Evolutionary conservation across 169 alveolate genomes (phyloP), one percentile per base, ranked within the genome.

Genomic region (Eimeria maxima): DNA sequence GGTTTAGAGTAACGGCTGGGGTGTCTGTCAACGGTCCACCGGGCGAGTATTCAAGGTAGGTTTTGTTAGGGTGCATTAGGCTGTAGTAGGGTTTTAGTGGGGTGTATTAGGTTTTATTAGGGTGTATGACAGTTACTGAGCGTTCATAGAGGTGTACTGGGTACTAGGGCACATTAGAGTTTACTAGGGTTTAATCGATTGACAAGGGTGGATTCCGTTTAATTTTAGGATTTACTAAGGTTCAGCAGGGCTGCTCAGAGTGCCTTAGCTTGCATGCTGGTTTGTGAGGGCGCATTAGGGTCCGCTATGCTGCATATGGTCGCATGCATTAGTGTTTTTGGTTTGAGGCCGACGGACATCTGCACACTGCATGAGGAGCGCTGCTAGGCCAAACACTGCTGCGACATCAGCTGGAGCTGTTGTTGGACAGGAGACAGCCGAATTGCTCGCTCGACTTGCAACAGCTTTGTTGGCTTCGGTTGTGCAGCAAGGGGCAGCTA

Each of bases 311-410:
- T n/a, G n/a, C n/a, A n/a, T n/a, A n/a, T n/a, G n/a, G n/a, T n/a
- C n/a, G n/a, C n/a, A n/a, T n/a, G n/a, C n/a, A n/a, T 67, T 67
- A 67, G 55, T 45, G 29, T 57, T n/a, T 73, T 50, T 50, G n/a
- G n/a, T n/a, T n/a, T n/a, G n/a, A n/a, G n/a, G n/a, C n/a, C n/a
- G n/a, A 3, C 76, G 60, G 60, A 90, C 95, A 63, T 74, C 95
- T 42, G 78, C 95, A 42, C 89, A 73, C 60, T 45, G 83, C 95
- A 90, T 74, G 65, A 57, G 57, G 29, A 90, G 86, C 60, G 83
- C 88, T 13, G 95, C 95, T 29, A 90, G 80, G 18, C 84, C 95
- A 69, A 65, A 55, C 22, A 57, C 89, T 14, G 95, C 95, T 4
- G 89, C 88, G 27, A 90, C 88, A 53, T 90, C 95, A 14, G 45